Percentiles rank a stretch among this genome's conserved stretches.
Conservation (phyloP, 164 flowering plant species). For the Vitis vinifera region DNA sequence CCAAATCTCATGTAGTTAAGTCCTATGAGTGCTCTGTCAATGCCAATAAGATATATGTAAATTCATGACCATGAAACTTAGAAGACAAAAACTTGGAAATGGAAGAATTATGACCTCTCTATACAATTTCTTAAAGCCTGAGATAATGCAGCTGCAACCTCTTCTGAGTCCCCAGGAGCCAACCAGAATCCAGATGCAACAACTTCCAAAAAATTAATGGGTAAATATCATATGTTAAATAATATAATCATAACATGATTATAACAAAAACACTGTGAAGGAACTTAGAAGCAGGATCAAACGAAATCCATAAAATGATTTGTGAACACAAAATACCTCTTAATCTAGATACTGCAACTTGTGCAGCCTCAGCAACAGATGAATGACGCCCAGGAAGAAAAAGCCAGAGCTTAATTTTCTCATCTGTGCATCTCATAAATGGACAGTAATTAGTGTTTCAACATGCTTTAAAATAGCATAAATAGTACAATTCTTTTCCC, state of each 20-base stretch:
- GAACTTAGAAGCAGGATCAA: not conserved
- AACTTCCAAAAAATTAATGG: conserved; percentile 38
- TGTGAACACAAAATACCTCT: conserved; percentile 56
- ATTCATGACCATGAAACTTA: not conserved
- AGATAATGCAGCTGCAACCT: conserved; percentile 87
- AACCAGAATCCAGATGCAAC: conserved; percentile 89
- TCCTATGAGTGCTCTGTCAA: conserved; percentile 68
- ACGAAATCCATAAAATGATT: not conserved
- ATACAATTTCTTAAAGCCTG: conserved; percentile 87
- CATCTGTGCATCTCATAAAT: conserved; percentile 50
- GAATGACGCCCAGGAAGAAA: conserved; percentile 88
- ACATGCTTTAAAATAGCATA: not conserved
- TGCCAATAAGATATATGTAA: conserved; percentile 12
- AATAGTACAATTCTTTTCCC: not conserved
- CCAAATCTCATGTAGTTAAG: conserved; percentile 87
- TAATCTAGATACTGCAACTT: conserved; percentile 70
- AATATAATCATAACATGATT: too few species aligned
- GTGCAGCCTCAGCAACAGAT: conserved; percentile 71
- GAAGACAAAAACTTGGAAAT: conserved; percentile 1
- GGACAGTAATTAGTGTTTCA: not conserved
- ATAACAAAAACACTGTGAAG: not conserved
- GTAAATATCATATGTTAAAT: too few species aligned
- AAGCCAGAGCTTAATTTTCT: conserved; percentile 98
- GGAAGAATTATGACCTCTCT: conserved; percentile 59
- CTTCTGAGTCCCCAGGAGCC: conserved; percentile 99